phyloP scores from a whole-genome alignment of 2,329 filamentous ascomycete genomes.

The Cercospora nicotianae region DNA sequence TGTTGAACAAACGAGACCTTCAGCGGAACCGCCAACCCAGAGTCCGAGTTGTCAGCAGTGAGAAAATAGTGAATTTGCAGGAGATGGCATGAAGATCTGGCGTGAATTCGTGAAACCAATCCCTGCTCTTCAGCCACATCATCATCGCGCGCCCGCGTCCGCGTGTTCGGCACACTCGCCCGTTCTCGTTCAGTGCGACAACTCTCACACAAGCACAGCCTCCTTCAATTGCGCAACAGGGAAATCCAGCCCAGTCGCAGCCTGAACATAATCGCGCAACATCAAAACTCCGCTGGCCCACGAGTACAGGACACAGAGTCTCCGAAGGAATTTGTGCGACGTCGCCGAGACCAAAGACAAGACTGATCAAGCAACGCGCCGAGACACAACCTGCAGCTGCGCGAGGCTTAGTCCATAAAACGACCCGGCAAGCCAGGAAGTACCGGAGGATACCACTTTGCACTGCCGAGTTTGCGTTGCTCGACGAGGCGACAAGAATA shows the following conservation, averaged over 20 bases:
- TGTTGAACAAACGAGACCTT: neutral
- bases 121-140: neutral
- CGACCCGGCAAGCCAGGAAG: neutral
- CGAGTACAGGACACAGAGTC: neutral
- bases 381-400: neutral
- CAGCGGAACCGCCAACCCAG: neutral
- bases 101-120: neutral
- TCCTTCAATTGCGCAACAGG: neutral
- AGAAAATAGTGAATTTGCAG: neutral
- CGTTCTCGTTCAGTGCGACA: neutral
- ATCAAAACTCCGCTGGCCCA: neutral
- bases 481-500: neutral
- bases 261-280: neutral
- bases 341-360: neutral
- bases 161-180: neutral
- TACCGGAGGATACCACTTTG: neutral
- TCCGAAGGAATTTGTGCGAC: neutral
- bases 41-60: neutral
- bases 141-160: neutral
- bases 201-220: neutral
- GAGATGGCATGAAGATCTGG: neutral
- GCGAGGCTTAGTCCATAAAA: neutral
- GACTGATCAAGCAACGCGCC: constrained; percentile 1
- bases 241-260: neutral
- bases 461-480: neutral